Percentiles rank a stretch among this genome's conserved stretches.
Conservation (phyloP, 2,329 filamentous ascomycete species). For the Cercospora sp. region DNA sequence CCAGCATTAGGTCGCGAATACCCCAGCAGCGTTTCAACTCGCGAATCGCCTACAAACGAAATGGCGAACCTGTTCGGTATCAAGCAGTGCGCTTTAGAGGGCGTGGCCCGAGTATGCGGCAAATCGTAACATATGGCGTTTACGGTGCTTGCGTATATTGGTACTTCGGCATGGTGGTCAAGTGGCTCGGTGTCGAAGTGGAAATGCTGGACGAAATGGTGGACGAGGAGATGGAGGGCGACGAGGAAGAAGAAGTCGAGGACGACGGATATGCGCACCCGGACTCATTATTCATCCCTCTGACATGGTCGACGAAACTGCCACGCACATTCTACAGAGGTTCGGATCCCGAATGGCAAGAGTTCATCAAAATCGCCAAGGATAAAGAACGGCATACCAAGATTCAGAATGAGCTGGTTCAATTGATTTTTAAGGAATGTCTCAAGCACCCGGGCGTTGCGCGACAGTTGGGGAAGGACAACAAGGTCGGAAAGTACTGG, state of each 20-base stretch:
- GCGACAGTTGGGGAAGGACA: slow-evolving; percentile 42
- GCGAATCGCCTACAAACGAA: slow-evolving; percentile 19
- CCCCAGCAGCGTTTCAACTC: slow-evolving; percentile 18
- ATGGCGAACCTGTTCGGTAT: slow-evolving; percentile 29
- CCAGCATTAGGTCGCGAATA: slow-evolving; percentile 11
- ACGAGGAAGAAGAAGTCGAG: slow-evolving; percentile 36
- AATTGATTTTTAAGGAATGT: slow-evolving; percentile 37
- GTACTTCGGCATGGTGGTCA: slow-evolving; percentile 29
- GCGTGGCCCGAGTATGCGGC: slow-evolving; percentile 39
- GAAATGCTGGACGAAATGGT: slow-evolving; percentile 31
- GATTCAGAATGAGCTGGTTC: slow-evolving; percentile 45
- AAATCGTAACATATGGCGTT: slow-evolving; percentile 27
- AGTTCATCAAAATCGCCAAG: slow-evolving; percentile 49
- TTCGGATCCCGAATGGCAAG: slow-evolving; percentile 57
- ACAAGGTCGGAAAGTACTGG: slow-evolving; percentile 47
- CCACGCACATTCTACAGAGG: slow-evolving; percentile 49
- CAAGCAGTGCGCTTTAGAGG: slow-evolving; percentile 45
- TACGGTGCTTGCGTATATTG: slow-evolving; percentile 28
- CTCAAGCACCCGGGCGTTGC: slow-evolving; percentile 37
- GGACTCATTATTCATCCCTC: slow-evolving; percentile 50
- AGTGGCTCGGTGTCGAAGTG: slow-evolving; percentile 33
- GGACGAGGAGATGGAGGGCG: slow-evolving; percentile 22
- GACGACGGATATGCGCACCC: slow-evolving; percentile 40
- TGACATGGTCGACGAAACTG: slow-evolving; percentile 47
- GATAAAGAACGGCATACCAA: slow-evolving; percentile 44